Percentiles rank a stretch among this genome's conserved stretches.
These are phyloP conservation scores for Capsicum pubescens DNA, from an alignment of 257 asterid genomes.

Conservation along the genomic window DNA sequence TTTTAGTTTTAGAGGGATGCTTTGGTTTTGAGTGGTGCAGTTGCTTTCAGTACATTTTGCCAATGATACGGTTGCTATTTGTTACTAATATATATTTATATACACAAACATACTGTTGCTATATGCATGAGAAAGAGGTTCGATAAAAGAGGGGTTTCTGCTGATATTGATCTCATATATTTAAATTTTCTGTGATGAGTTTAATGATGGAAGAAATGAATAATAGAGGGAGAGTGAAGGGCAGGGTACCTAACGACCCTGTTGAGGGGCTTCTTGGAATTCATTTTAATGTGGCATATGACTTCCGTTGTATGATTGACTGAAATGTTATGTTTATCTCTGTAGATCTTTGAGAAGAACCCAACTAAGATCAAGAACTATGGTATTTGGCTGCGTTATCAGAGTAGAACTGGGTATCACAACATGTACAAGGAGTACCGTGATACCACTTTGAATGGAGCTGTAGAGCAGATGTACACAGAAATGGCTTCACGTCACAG, in stretches of 20 bases:
- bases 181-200: no score
- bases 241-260: neutral
- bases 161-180: neutral
- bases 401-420: conserved; percentile 24
- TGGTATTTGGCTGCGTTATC: conserved; percentile 25
- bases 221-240: neutral
- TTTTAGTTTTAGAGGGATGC: neutral
- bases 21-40: neutral
- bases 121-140: neutral
- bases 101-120: neutral
- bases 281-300: neutral
- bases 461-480: conserved; percentile 27
- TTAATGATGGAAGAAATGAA: neutral
- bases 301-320: neutral
- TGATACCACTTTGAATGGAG: conserved; percentile 29
- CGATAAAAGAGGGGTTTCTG: neutral
- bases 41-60: neutral
- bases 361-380: conserved; percentile 23
- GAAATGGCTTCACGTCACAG: conserved; percentile 31
- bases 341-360: conserved; percentile 30
- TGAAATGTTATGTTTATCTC: neutral
- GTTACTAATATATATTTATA: neutral
- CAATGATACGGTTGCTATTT: neutral
- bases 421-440: conserved; percentile 30
- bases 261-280: neutral